Base-by-base conservation (phyloP, 2,329 filamentous ascomycete species). In the Aspergillus sergii region DNA sequence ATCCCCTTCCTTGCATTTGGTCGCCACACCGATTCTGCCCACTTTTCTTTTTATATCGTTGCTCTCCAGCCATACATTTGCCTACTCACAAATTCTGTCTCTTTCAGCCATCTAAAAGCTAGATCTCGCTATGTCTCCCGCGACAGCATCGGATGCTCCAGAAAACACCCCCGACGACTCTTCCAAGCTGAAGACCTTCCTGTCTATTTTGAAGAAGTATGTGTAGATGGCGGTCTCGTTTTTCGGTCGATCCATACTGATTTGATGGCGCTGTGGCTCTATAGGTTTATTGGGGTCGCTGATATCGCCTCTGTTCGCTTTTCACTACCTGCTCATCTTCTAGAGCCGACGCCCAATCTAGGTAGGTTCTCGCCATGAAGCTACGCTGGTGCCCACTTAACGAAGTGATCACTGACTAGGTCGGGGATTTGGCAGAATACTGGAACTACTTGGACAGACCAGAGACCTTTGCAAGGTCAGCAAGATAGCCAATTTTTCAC, bases 381-480 rank as follows among this genome's bases (percentile, higher is more conserved):
- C 36, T 45, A 32, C 46, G 3, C 43, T 10, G 16, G 19, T 39
- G 21, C 21, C 21, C 23, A n/a, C 23, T 11, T 19, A 39, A 14
- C 14, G 61, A 59, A 39, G 30, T 54, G 36, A 63, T 36, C 39
- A 57, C 67, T 73, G 66, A 74, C 62, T 32, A 21, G 41, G 19
- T 10, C 16, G 41, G 45, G 19, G 48, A 14, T 12, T 43, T 55
- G 34, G 41, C 71, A 88, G 95, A 99, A 82, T 99, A 98, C 82
- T 99, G 95, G 95, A 96, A 96, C 74, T 99, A 99, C 75, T 85
- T 99, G 76, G 95, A 99, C 79, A 88, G 93, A 71, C 94, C 94
- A 26, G 96, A 96, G 78, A 92, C 94, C 55, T 97, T 99, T 76
- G 86, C 86, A 66, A 87, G 84, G 85, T 87, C 69, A 72, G 80